phyloP scores from a whole-genome alignment of 2,329 filamentous ascomycete genomes.

The Diaporthe nobilis region DNA sequence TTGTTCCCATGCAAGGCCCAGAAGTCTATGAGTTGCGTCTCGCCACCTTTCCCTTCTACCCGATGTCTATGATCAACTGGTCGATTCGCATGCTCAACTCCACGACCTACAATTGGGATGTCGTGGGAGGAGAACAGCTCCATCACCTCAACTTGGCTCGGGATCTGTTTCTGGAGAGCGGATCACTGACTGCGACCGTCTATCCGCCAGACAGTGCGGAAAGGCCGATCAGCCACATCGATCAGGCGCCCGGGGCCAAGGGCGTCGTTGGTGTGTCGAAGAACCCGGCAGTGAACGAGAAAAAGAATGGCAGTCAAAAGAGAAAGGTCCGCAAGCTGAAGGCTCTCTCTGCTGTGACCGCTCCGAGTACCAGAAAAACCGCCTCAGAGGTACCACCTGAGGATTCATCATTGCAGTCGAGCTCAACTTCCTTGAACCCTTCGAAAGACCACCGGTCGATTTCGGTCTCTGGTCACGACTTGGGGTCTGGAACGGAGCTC shows the following conservation, averaged over 20 bases:
- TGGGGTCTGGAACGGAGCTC: neutral
- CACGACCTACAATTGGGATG: slow-evolving; percentile 23
- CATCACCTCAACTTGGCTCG: slow-evolving; percentile 36
- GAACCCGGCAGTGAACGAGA: neutral
- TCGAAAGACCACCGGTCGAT: neutral
- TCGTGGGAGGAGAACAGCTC: neutral
- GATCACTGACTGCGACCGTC: slow-evolving; percentile 23
- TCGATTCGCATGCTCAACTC: slow-evolving; percentile 35
- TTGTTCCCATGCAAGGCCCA: slow-evolving; percentile 36
- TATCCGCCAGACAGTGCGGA: neutral
- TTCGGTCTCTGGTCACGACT: neutral
- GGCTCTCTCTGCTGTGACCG: neutral
- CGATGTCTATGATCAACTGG: slow-evolving; percentile 38
- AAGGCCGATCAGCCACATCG: neutral
- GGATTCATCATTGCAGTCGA: neutral
- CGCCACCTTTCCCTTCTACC: slow-evolving; percentile 40
- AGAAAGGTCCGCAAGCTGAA: slow-evolving; percentile 33
- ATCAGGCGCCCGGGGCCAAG: neutral
- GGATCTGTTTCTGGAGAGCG: slow-evolving; percentile 1
- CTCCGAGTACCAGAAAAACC: neutral
- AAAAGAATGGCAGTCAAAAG: slow-evolving; percentile 39
- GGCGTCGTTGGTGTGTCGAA: neutral
- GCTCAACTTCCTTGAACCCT: neutral
- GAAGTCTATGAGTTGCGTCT: slow-evolving; percentile 38
- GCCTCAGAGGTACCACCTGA: slow-evolving; percentile 22